phyloP scores from a whole-genome alignment of 75 land plant genomes.

The Pinus taeda region DNA sequence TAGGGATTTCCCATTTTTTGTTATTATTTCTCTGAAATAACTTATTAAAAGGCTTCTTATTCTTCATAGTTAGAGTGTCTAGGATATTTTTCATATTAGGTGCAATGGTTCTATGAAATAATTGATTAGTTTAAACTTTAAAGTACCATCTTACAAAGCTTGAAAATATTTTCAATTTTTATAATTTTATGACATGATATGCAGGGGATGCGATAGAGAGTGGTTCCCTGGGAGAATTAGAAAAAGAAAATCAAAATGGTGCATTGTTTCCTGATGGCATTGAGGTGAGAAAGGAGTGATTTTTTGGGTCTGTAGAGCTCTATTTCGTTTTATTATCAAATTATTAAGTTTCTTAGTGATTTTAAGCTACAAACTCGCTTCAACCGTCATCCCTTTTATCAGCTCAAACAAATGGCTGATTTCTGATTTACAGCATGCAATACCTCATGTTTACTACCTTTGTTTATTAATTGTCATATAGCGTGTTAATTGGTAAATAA shows the following conservation, averaged over 20 bases:
- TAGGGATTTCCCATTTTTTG: neutral
- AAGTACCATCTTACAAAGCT: neutral
- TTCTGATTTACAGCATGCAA: too few species aligned
- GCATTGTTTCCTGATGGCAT: constrained; percentile 3
- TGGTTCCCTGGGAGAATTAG: constrained; percentile 4
- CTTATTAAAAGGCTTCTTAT: neutral
- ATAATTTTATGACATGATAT: neutral
- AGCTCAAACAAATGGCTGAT: too few species aligned
- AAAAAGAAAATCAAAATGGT: neutral
- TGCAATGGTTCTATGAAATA: neutral
- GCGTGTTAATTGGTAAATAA: too few species aligned
- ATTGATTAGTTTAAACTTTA: neutral
- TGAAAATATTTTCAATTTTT: neutral
- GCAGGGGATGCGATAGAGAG: constrained; percentile 1
- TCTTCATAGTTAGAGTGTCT: neutral
- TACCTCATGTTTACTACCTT: too few species aligned
- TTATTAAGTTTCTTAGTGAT: neutral
- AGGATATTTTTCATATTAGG: neutral
- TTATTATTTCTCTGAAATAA: neutral
- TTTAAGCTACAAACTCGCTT: neutral
- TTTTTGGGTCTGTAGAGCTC: neutral
- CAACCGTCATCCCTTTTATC: neutral
- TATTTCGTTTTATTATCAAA: neutral
- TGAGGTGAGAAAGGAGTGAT: neutral
- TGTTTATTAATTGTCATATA: too few species aligned